These are phyloP conservation scores for Canna indica DNA, from an alignment of 176 grass and related monocot genomes.

Conservation along the genomic window DNA sequence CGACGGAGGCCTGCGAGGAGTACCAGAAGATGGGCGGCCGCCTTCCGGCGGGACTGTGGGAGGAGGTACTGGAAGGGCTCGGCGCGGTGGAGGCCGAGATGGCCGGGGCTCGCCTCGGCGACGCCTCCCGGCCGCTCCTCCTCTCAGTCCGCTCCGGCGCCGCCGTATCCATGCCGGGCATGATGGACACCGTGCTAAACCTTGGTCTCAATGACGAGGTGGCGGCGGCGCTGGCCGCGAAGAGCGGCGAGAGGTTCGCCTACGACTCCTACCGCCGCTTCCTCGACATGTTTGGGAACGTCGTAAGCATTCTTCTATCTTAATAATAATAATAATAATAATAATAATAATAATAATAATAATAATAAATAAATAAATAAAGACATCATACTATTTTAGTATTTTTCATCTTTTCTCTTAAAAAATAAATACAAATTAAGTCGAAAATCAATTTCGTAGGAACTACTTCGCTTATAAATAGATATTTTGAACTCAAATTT, in stretches of 20 bases:
- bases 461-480: too few species aligned
- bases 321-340: background rate
- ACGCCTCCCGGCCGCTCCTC: constrained; percentile 64
- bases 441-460: too few species aligned
- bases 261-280: constrained; percentile 91
- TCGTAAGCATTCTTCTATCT: constrained; percentile 29
- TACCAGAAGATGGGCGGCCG: constrained; percentile 47
- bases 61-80: constrained; percentile 69
- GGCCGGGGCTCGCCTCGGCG: constrained; percentile 54
- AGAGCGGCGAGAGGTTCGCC: constrained; percentile 90
- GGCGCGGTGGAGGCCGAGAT: constrained; percentile 64
- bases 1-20: constrained; percentile 89
- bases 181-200: constrained; percentile 99
- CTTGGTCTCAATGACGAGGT: constrained; percentile 91
- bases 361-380: background rate
- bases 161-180: constrained; percentile 96
- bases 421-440: too few species aligned
- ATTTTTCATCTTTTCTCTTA: too few species aligned
- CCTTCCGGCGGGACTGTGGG: constrained; percentile 71
- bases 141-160: constrained; percentile 96
- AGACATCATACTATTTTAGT: too few species aligned
- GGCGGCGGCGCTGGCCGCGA: constrained; percentile 46
- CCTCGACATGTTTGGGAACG: constrained; percentile 95
- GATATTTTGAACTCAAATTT: too few species aligned
- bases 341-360: too few species aligned